Conservation (phyloP, 1,284 basidiomycete genomes). For the Takashimella tepidaria region DNA sequence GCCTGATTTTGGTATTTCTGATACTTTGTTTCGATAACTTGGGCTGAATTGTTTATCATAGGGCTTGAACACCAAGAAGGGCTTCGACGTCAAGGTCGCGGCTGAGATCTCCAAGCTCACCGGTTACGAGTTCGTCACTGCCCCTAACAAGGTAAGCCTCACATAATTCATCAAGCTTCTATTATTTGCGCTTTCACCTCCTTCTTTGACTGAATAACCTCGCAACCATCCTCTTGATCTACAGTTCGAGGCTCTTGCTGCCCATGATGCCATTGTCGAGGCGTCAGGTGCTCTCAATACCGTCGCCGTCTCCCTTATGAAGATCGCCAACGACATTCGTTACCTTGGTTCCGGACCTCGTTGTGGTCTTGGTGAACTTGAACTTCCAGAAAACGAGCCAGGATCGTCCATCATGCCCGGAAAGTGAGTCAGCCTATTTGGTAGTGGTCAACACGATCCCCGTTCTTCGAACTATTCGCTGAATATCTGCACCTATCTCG, state of each 20-base stretch:
- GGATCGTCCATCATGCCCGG: constrained; percentile 99
- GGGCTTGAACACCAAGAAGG: constrained; percentile 95
- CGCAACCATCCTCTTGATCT: too few species aligned
- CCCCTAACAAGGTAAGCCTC: constrained; percentile 82
- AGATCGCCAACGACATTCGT: constrained; percentile 99
- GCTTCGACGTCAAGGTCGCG: constrained; percentile 93
- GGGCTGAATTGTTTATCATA: constrained; percentile 38
- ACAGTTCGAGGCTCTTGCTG: constrained; percentile 95
- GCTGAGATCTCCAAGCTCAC: constrained; percentile 88
- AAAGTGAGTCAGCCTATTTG: constrained; percentile 59
- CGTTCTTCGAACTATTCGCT: too few species aligned
- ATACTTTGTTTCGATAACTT: not conserved
- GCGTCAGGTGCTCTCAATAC: constrained; percentile 94
- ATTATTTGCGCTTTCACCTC: not conserved
- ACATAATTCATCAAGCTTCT: not conserved
- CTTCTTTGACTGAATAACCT: not conserved
- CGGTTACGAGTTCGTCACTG: constrained; percentile 85
- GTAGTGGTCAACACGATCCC: too few species aligned
- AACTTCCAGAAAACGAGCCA: constrained; percentile 96
- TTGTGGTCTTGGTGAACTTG: constrained; percentile 93
- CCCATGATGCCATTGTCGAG: constrained; percentile 96
- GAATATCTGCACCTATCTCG: not conserved
- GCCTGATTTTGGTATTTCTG: not conserved
- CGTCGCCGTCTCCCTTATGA: constrained; percentile 93
- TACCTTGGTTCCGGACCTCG: constrained; percentile 97